A percentile compares a stretch with the other conserved stretches of the same genome.
Conservation (phyloP, 352 stramenopile species). For the Phytopythium boreale region DNA sequence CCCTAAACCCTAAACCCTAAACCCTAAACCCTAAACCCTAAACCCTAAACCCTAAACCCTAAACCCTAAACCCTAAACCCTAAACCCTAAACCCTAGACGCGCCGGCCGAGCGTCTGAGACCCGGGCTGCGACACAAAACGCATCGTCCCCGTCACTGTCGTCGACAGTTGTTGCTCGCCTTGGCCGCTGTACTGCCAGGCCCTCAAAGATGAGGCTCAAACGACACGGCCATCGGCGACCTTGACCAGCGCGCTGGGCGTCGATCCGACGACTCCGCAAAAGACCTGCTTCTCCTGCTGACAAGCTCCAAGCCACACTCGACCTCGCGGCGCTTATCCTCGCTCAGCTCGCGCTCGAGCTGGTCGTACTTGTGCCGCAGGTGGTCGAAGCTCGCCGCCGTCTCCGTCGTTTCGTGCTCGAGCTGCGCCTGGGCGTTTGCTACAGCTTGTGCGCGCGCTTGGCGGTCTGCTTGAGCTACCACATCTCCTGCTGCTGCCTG, state of each 20-base stretch:
- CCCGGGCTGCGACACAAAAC: neutral
- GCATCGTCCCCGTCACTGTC: neutral
- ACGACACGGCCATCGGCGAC: neutral
- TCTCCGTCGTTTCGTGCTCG: constrained; percentile 52
- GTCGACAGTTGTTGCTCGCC: neutral
- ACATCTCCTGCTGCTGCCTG: constrained; percentile 56
- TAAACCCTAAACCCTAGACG: too few species aligned
- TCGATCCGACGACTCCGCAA: neutral
- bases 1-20: too few species aligned
- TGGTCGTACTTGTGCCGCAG: constrained; percentile 37
- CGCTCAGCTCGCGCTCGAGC: constrained; percentile 32
- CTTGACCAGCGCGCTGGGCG: neutral
- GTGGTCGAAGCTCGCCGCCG: constrained; percentile 33
- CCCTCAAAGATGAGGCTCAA: too few species aligned
- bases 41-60: too few species aligned
- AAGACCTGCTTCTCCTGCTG: neutral
- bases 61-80: too few species aligned
- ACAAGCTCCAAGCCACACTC: constrained; percentile 31
- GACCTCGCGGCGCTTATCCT: constrained; percentile 39
- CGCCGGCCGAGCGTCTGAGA: neutral
- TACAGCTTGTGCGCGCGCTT: constrained; percentile 62
- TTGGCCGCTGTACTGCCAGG: neutral
- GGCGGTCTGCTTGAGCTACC: constrained; percentile 46
- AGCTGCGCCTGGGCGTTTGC: constrained; percentile 55
- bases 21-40: too few species aligned